Base-by-base conservation (phyloP, 495 filamentous ascomycete genomes). In the Alectoria sarmentosa region DNA sequence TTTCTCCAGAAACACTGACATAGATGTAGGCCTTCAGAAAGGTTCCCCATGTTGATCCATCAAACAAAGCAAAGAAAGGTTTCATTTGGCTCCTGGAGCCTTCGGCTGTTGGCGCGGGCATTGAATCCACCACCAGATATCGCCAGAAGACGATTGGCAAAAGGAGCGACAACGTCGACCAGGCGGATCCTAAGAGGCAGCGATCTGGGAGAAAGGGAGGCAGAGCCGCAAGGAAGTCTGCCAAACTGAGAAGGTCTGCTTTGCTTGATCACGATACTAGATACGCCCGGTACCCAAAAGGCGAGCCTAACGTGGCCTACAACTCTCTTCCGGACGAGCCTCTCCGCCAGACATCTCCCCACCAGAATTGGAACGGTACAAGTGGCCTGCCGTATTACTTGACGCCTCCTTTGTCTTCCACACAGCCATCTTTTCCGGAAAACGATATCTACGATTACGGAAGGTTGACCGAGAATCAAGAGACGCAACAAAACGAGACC, bases 121-220 rank as follows among this genome's bases (percentile, higher is more conserved):
- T 91, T 62, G 83, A 88, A 72, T 88, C 88, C 1, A 93, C 89
- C 9, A 93, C 89, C 3, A 79, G 89, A 48, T 92, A 88, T 71
- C 80, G 89, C 56, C 84, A 81, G 69, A 79, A 81, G 52, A 70
- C 74, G 10, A 77, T 75, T 59, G 75, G 73, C 69, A 84, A 79
- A 67, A 85, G 80, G 65, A 65, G 66, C 19, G 64, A 70, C 13
- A 77, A 70, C 62, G 73, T 78, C 21, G 76, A 80, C 19, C 67
- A 72, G 32, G 78, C 81, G 26, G 76, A 74, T 19, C 76, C 76
- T 36, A 76, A 80, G 54, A 78, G 83, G 39, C 83, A 84, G 68
- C 75, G 76, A 26, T 81, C 84, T 41, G 84, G 81, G 46, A 77
- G 80, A 19, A 84, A 80, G 68, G 84, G 82, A 48, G 83, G 85